A percentile compares a stretch with the other conserved stretches of the same genome.
Conservation (phyloP, 1,284 basidiomycete genomes). For the Ganoderma leucocontextum region DNA sequence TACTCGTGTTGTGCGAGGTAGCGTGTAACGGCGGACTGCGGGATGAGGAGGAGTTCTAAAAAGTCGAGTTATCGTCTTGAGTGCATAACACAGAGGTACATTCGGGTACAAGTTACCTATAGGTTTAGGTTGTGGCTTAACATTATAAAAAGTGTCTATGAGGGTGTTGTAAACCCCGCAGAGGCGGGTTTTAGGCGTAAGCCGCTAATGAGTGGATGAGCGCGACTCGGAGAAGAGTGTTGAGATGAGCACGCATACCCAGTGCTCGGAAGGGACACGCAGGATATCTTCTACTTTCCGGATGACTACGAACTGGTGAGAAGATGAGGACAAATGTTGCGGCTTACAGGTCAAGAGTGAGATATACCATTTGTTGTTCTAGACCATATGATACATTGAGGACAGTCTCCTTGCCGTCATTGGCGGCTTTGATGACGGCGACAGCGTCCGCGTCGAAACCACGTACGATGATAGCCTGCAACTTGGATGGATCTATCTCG, state of each 20-base stretch:
- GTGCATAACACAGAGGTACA: not conserved
- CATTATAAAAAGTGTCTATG: not conserved
- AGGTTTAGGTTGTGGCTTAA: not conserved
- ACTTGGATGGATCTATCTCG: not conserved
- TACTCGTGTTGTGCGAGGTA: conserved; percentile 17
- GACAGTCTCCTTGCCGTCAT: not conserved
- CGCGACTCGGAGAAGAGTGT: too few species aligned
- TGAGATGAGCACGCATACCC: not conserved
- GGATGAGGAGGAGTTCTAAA: conserved; percentile 14
- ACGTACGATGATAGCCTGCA: conserved; percentile 11
- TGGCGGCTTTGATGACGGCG: conserved; percentile 9
- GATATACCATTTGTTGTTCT: not conserved
- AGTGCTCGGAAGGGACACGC: conserved; percentile 5
- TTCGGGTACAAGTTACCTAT: too few species aligned
- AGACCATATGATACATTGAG: not conserved
- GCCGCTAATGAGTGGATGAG: not conserved
- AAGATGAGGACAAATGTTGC: not conserved
- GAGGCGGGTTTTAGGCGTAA: not conserved
- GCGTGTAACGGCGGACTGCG: not conserved
- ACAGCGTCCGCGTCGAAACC: conserved; percentile 15
- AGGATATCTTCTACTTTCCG: conserved; percentile 4
- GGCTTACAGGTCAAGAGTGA: not conserved
- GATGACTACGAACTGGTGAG: not conserved
- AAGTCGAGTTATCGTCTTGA: not conserved
- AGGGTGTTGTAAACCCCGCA: not conserved